Evolutionary conservation across 768 basidiomycete genomes (phyloP), one percentile per base, ranked within the genome.

Genomic region (Suillus variegatus): DNA sequence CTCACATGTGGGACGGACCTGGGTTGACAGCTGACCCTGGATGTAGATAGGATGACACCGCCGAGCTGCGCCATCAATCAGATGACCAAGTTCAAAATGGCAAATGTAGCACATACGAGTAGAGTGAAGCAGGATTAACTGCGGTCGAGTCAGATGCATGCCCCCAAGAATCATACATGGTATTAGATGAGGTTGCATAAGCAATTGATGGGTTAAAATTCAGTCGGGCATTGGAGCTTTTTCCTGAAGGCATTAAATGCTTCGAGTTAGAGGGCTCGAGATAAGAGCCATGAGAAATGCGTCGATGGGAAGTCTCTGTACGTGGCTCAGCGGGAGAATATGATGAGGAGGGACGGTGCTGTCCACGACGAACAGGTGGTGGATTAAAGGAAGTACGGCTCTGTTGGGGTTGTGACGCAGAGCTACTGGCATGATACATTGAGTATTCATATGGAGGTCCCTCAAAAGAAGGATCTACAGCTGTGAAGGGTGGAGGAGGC

Each of bases 31-130:
- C 12, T 20, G 69, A 52, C 38, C 62, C 69, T 40, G 68, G 65
- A 44, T 74, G 68, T 28, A 85, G 63, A 58, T 85, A 81, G 3
- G 85, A 79, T 61, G 86, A 85, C 25, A 89, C 84, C 43, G 86
- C 81, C 61, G 85, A 81, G 69, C 87, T 87, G 68, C 12, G 60
- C 35, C 20, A 40, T 68, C 28, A 69, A 20, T 36, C 57, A 35
- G 38, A 38, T 44, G 40, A 62, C 25, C 12, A 35, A 20, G 28
- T 38, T 43, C 32, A 12, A 63, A 43, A 60, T 43, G 41, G 28
- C 8, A 28, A 60, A 14, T 47, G 38, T n/a, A 32, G 32, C 2
- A 68, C 82, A 58, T 69, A 86, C 90, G 84, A 87, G 78, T 91
- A 91, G 38, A 90, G 82, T 3, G 84, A 78, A 18, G 79, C 67